phyloP scores from a whole-genome alignment of 1,284 basidiomycete species.

The Ganoderma sinense region DNA sequence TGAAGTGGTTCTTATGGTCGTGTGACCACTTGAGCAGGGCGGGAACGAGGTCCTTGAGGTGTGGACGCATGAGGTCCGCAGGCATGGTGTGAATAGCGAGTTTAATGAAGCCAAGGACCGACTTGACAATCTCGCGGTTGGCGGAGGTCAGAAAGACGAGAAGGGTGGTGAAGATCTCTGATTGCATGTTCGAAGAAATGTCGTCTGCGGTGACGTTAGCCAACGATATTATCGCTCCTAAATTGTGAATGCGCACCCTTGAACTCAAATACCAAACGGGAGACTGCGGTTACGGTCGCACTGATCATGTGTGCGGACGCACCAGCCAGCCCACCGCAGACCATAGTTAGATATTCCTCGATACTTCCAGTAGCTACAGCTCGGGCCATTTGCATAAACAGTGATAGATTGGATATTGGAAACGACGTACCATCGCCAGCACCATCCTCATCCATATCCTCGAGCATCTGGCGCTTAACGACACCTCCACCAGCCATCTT shows the following conservation, averaged over 20 bases:
- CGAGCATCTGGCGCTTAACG: conserved; percentile 80
- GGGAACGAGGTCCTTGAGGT: conserved; percentile 83
- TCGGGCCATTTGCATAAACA: conserved; percentile 28
- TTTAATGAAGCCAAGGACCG: conserved; percentile 94
- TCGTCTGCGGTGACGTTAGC: conserved; percentile 53
- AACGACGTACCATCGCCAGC: conserved; percentile 56
- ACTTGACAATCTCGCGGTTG: conserved; percentile 98
- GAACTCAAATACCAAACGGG: conserved; percentile 96
- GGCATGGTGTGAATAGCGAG: conserved; percentile 90
- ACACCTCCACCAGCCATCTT: conserved; percentile 93
- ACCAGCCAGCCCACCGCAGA: conserved; percentile 94
- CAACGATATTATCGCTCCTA: neutral
- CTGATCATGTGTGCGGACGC: conserved; percentile 98
- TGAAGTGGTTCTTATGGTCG: conserved; percentile 99
- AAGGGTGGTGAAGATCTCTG: conserved; percentile 88
- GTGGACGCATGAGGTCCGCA: conserved; percentile 72
- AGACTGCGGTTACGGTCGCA: conserved; percentile 94
- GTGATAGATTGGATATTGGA: neutral
- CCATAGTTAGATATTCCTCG: conserved; percentile 97
- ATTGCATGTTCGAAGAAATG: conserved; percentile 80
- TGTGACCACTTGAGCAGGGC: conserved; percentile 92
- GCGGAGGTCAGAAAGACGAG: conserved; percentile 91
- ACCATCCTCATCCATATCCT: conserved; percentile 82
- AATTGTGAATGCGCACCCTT: conserved; percentile 61
- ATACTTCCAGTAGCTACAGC: conserved; percentile 75